Evolutionary conservation across 148 eudicot genomes (phyloP), one percentile per base, ranked within the genome.

Genomic region (Rhododendron ferrugineum): DNA sequence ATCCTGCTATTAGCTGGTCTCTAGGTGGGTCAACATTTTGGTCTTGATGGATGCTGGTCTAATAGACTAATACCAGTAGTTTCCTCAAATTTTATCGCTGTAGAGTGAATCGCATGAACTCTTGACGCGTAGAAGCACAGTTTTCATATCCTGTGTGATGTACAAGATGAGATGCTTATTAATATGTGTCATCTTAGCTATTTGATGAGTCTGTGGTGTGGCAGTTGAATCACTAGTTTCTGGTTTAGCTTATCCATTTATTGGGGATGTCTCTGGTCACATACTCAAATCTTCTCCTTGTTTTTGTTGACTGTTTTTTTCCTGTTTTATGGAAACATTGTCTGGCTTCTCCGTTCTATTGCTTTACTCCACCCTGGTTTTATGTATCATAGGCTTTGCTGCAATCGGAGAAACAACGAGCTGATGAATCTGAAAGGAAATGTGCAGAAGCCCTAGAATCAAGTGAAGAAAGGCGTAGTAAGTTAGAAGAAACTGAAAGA

Each of bases 401-500:
- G 84, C 92, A 91, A 87, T 89, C 90, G 46, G 99, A 97, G 90
- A 94, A 79, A 83, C 87, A 92, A 90, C 91, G 92, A 80, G 95
- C 98, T 64, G 93, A 92, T 85, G 98, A 92, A 83, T 92, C 93
- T 90, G 96, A 97, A 87, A 91, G 85, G 86, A 94, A 88, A 88
- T 91, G 89, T 82, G 78, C 89, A 22, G 96, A 94, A 92, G 91
- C 94, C 68, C 86, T 86, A 74, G 92, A 94, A 88, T 90, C 93
- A 88, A 91, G 90, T 89, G 94, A 95, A 90, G 96, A 91, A 84
- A 95, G 90, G 84, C 85, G 88, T 62, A 89, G 88, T 86, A 95
- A 92, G 90, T 87, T 95, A 81, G 99, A 94, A 88, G 99, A 97
- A 90, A 93, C 98, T 84, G 98, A 97, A 87, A 93, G 85, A 90